Evolutionary conservation across 148 eudicot species (phyloP), one percentile per base, ranked within the genome.

Genomic region (Linanthus parryae): DNA sequence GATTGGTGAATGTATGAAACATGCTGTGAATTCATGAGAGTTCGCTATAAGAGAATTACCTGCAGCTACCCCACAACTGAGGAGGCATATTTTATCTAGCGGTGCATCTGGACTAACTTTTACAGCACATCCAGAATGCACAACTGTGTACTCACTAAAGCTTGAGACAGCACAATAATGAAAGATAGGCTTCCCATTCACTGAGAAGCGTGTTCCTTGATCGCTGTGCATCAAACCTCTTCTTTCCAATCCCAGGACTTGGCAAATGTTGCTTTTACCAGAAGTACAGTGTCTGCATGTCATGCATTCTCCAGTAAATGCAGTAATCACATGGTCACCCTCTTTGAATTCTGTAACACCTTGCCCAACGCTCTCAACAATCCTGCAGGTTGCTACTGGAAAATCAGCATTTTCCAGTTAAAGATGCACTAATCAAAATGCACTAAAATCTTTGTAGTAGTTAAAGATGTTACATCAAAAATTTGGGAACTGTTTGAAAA

Each of bases 101-200:
- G 98, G 96, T 17, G 94, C 96, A 43, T 44, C 66, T 33, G 79
- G 54, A 52, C 79, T 69, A 44, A 92, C 72, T 80, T 87, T 92
- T 57, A 87, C 83, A 67, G 98, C 98, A 69, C 98, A 92, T 20
- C 98, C 98, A 56, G 94, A 83, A 57, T 92, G 89, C 69, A 92
- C 96, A 52, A 92, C 83, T n/a, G 90, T 92, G 36, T 79, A 92
- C 63, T 92, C 96, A 16, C 98, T 86, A 75, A 92, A 92, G 64
- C 98, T 92, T 48, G 98, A 92, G 42, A 92, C 96, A 3, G 90
- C 98, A 64, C 98, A 87, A 48, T 87, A 92, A 61, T 92, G 98
- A 74, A 74, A 92, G 59, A 92, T 37, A 18, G 98, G 90, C 54
- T 78, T 73, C 31, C 90, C 96, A 30, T 63, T 73, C 38, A 84